Evolutionary conservation across 163 green algal genomes (phyloP).

Genomic region (Chloromonas sp.): DNA sequence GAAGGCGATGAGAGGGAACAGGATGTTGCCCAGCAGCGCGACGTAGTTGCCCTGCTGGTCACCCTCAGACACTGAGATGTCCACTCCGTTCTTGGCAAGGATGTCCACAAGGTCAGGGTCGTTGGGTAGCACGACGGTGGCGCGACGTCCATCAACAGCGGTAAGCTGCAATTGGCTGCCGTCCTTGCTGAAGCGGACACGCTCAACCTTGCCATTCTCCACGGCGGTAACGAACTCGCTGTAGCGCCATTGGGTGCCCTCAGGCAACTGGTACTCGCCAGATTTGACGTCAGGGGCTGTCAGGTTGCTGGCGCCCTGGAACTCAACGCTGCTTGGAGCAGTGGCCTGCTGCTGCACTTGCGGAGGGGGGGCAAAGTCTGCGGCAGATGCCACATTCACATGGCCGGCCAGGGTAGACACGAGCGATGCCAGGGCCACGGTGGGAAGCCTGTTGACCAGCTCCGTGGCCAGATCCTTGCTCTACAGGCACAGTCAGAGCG

Average conservation of each 20-base stretch:
- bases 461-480: slow-evolving; percentile 45
- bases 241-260: slow-evolving; percentile 95
- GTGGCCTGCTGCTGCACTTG: slow-evolving; percentile 7
- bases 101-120: slow-evolving; percentile 97
- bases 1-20: slow-evolving; percentile 97
- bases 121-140: slow-evolving; percentile 91
- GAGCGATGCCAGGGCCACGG: slow-evolving; percentile 48
- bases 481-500: slow-evolving; percentile 23
- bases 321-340: slow-evolving; percentile 9
- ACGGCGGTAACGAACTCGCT: slow-evolving; percentile 96
- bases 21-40: slow-evolving; percentile 92
- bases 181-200: slow-evolving; percentile 97
- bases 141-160: slow-evolving; percentile 69
- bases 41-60: slow-evolving; percentile 93
- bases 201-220: slow-evolving; percentile 92
- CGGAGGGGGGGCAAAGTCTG: slow-evolving; percentile 44
- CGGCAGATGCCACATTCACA: slow-evolving; percentile 24
- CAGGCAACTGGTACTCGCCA: slow-evolving; percentile 57
- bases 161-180: slow-evolving; percentile 91
- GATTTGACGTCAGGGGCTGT: slow-evolving; percentile 29
- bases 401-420: slow-evolving; percentile 27
- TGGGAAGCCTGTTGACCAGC: slow-evolving; percentile 51
- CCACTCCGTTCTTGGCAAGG: slow-evolving; percentile 91
- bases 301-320: slow-evolving; percentile 7
- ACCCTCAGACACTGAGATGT: slow-evolving; percentile 96